Evolutionary conservation across 1,139 yeast genomes (phyloP), one percentile per base, ranked within the genome.

Genomic region (Blastobotrys apis): DNA sequence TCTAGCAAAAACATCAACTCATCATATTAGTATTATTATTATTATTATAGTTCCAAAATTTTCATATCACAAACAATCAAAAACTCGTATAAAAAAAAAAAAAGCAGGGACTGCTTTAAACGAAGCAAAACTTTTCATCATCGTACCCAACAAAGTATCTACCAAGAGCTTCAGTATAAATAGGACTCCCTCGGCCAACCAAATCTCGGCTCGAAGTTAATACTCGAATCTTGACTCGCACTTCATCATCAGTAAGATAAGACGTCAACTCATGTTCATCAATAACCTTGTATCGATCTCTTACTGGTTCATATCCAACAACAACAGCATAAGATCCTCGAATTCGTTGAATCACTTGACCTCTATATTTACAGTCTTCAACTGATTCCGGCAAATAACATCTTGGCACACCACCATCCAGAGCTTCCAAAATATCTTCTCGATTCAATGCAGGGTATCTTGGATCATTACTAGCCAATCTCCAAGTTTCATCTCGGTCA

Each of bases 211-310:
- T 31, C 5, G 31, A 19, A 12, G 19, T 13, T 21, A 26, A 17
- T 10, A 39, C 29, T 16, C 37, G 37, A 4, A 34, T 33, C 33
- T 39, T 39, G 6, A 17, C 13, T 27, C 27, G 20, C 15, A 39
- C 9, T 26, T 39, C 43, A 19, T 39, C 43, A 8, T 20, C 16
- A 15, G 38, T 17, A 33, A 33, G 13, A 20, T 33, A 26, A 37
- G 38, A 39, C 9, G 43, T 26, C n/a, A 33, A 23, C 20, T 31
- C 43, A 20, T 27, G 6, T 21, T 39, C 43, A 13, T 30, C 35
- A 17, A 39, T 20, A 12, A 39, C 33, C 26, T 39, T 39, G 33
- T 39, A 39, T 13, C 12, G 17, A 10, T 34, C 27, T 13, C 43
- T 23, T 4, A 19, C 2, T 3, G 32, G 33, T 10, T 39, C 34